These are phyloP conservation scores for Iris macrosiphon DNA, from an alignment of 106 monocot species.

Conservation along the genomic window DNA sequence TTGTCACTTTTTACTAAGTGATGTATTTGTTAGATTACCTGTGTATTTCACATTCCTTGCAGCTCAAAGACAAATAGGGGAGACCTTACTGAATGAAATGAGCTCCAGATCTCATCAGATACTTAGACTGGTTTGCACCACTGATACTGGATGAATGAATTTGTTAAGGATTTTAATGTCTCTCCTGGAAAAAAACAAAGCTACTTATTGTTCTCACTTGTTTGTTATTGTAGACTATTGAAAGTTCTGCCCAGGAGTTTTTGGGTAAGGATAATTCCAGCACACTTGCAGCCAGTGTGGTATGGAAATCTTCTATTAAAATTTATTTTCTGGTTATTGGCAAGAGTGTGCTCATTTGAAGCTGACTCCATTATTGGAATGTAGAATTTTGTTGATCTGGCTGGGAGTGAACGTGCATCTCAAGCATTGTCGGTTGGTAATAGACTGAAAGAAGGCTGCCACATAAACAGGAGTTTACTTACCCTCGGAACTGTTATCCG, in stretches of 20 bases:
- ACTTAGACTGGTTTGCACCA: conserved; percentile 73
- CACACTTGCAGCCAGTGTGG: conserved; percentile 82
- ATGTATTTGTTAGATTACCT: conserved; percentile 2
- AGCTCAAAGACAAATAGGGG: conserved; percentile 93
- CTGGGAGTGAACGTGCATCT: conserved; percentile 96
- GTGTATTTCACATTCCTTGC: conserved; percentile 9
- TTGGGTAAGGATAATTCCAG: conserved; percentile 68
- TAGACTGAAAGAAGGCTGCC: conserved; percentile 94
- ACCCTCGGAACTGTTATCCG: conserved; percentile 95
- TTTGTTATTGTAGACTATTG: conserved; percentile 63
- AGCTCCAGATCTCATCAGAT: conserved; percentile 99
- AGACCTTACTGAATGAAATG: conserved; percentile 90
- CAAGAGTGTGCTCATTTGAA: not conserved
- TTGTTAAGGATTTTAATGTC: not conserved
- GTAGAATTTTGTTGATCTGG: conserved; percentile 99
- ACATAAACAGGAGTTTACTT: conserved; percentile 95
- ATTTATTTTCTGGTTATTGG: too few species aligned
- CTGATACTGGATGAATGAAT: conserved; percentile 1
- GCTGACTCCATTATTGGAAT: conserved; percentile 6
- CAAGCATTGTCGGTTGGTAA: conserved; percentile 81
- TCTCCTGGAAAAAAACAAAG: conserved; percentile 1
- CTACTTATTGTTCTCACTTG: not conserved
- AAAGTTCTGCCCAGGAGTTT: conserved; percentile 92
- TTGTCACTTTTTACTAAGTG: not conserved
- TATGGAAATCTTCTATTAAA: conserved; percentile 18